Percentiles rank a stretch among this genome's conserved stretches.
Conservation (phyloP, 805 yeast species). For the Candida incommunis region DNA sequence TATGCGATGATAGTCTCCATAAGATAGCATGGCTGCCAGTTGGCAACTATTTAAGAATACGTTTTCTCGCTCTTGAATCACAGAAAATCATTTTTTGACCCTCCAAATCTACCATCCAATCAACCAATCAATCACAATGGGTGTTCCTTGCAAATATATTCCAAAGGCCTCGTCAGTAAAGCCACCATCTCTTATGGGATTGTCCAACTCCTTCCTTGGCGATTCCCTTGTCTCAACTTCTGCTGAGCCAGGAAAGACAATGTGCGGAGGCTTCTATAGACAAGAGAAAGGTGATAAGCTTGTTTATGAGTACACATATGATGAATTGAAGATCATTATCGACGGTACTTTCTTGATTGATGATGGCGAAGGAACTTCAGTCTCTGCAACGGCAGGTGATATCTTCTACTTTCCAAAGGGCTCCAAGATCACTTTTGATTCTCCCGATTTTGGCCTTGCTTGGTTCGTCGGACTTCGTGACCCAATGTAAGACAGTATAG, state of each 20-base stretch:
- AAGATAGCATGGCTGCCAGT: too few relatives aligned
- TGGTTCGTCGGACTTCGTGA: constrained; percentile 40
- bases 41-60: too few relatives aligned
- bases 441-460: constrained; percentile 49
- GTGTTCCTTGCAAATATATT: constrained; percentile 1
- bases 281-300: constrained; percentile 57
- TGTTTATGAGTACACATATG: constrained; percentile 52
- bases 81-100: too few relatives aligned
- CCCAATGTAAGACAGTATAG: neutral
- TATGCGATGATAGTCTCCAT: too few relatives aligned
- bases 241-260: constrained; percentile 44
- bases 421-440: constrained; percentile 49
- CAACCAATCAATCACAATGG: neutral
- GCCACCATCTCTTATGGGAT: neutral
- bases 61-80: too few relatives aligned
- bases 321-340: constrained; percentile 55
- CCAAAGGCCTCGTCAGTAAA: neutral
- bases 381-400: constrained; percentile 48
- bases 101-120: neutral
- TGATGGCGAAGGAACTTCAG: constrained; percentile 50
- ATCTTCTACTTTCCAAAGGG: constrained; percentile 55
- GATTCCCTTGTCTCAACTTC: constrained; percentile 39
- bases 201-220: constrained; percentile 47
- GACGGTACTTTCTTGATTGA: constrained; percentile 52
- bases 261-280: constrained; percentile 54